Evolutionary conservation across 345 rosid species (phyloP), one percentile per base, ranked within the genome.

Genomic region (Eucalyptus marginata): DNA sequence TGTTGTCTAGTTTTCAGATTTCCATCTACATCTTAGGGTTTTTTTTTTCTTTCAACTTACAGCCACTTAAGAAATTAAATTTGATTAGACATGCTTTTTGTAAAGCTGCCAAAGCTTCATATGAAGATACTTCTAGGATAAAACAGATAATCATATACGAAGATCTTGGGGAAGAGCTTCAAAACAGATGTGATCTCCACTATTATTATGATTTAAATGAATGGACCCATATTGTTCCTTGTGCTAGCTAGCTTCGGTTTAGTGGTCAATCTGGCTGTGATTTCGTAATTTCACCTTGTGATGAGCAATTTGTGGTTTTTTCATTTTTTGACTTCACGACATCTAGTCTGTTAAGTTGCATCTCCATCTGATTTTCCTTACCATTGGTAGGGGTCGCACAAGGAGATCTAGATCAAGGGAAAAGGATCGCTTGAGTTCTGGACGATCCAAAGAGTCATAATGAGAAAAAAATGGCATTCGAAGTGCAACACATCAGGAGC

Each of bases 341-440:
- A 56, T 54, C 58, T 71, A 17, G 81, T 71, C 25, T 36, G 22
- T 71, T 9, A 36, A 71, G 83, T 18, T 71, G 46, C 83, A 36
- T 36, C 83, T 71, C 46, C 83, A 71, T 76, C 83, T 76, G 47
- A 36, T 76, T 36, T 50, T 88, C 40, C 86, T 90, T 89, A 87
- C 22, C 6, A 31, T 33, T 92, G 68, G 71, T 88, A 95, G 97
- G 92, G 91, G 83, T 90, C 87, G 15, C 90, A 87, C 93, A 62
- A 93, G 92, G 90, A 93, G 95, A 91, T 93, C 95, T 88, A 92
- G 91, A 90, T 93, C 93, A 62, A 93, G 93, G 88, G 94, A 93
- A 24, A 20, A 10, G 27, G 83, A 36, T 76, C 43, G 10, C 83
- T 76, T 76, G 83, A 36, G 83, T 36, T 76, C 83, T 36, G 46